Percentiles rank a stretch among this genome's conserved stretches.
phyloP scores from a whole-genome alignment of 805 yeast species.

The Torulaspora delbrueckii region DNA sequence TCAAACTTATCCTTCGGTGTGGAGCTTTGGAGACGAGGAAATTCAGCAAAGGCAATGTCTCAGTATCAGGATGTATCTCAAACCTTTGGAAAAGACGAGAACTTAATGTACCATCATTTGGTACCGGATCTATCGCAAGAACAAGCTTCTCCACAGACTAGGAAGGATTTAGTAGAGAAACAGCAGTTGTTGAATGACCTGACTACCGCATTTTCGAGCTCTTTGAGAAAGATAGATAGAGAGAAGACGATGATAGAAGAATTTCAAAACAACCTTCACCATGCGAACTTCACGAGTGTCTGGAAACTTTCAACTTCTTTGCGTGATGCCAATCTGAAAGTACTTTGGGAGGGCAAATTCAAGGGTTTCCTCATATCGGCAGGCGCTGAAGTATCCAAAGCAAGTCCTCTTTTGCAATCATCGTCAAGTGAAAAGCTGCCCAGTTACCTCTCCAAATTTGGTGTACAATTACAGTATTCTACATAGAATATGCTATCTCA shows the following conservation, averaged over 20 bases:
- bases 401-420: background rate
- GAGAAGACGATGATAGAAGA: constrained; percentile 45
- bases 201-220: constrained; percentile 32
- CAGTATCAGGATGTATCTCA: constrained; percentile 8
- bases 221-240: constrained; percentile 29
- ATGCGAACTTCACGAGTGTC: constrained; percentile 61
- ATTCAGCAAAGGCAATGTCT: constrained; percentile 1
- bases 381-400: constrained; percentile 51
- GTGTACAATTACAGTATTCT: constrained; percentile 32
- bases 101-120: constrained; percentile 19
- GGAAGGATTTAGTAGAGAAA: constrained; percentile 9
- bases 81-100: constrained; percentile 5
- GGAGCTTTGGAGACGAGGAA: constrained; percentile 63
- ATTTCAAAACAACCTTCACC: constrained; percentile 47
- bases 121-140: constrained; percentile 8
- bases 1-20: constrained; percentile 83
- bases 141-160: background rate
- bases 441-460: constrained; percentile 24
- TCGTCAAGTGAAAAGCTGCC: constrained; percentile 2
- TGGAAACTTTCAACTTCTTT: constrained; percentile 69
- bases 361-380: constrained; percentile 74
- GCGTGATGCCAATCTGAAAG: constrained; percentile 52
- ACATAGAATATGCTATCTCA: constrained; percentile 10
- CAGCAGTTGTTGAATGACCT: constrained; percentile 26
- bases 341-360: constrained; percentile 85